Conservation (phyloP, 2,329 filamentous ascomycete genomes). For the Penicillium thymicola region DNA sequence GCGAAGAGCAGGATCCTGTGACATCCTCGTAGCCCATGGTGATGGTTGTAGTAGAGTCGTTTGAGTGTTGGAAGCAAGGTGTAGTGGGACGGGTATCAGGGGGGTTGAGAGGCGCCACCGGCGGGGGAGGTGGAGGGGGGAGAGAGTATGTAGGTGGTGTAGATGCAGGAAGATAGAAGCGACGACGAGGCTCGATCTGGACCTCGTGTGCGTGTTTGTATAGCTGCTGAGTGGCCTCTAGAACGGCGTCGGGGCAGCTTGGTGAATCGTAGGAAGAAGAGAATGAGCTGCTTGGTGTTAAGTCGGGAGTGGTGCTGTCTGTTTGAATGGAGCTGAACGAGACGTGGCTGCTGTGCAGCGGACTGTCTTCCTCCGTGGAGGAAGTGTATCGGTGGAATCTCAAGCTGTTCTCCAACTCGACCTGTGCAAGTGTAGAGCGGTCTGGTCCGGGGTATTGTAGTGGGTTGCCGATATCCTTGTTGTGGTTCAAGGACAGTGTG, state of each 20-base stretch:
- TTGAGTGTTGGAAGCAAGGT: conserved; percentile 15
- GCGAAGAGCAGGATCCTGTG: conserved; percentile 26
- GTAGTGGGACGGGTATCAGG: conserved; percentile 24
- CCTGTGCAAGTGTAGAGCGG: conserved; percentile 31
- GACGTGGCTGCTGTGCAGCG: conserved; percentile 29
- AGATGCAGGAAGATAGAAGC: conserved; percentile 27
- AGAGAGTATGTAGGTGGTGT: conserved; percentile 23
- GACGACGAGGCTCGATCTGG: conserved; percentile 15
- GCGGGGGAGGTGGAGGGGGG: conserved; percentile 21
- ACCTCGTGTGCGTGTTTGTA: conserved; percentile 24
- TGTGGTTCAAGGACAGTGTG: conserved; percentile 27
- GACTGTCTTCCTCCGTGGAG: conserved; percentile 21
- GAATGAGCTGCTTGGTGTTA: conserved; percentile 41
- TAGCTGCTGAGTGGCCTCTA: conserved; percentile 29
- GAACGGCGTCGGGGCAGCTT: conserved; percentile 27
- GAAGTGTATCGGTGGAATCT: conserved; percentile 28
- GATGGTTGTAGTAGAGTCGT: conserved; percentile 28
- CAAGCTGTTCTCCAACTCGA: conserved; percentile 31
- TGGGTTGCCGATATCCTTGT: conserved; percentile 15
- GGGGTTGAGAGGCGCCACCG: conserved; percentile 23
- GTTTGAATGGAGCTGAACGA: conserved; percentile 36
- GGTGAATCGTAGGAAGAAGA: conserved; percentile 36
- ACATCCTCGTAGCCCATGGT: conserved; percentile 30
- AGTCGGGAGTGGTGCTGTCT: conserved; percentile 33
- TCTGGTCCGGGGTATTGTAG: conserved; percentile 19